Evolutionary conservation across 140 eudicot genomes (phyloP), one percentile per base, ranked within the genome.

Genomic region (Cichorium intybus): DNA sequence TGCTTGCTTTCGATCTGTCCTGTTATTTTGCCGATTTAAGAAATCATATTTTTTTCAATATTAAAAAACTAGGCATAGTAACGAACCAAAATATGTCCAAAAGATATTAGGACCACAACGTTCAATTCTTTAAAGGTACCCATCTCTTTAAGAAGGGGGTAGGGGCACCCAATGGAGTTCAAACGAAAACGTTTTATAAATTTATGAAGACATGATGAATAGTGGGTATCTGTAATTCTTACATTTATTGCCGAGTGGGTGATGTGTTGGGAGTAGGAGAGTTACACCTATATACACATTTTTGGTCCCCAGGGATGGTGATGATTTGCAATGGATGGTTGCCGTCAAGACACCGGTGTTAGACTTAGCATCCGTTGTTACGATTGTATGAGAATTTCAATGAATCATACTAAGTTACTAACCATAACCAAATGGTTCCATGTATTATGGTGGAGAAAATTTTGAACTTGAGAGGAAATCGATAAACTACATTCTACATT

Each of bases 291-390:
- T 20, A 28, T n/a, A 39, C 24, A 50, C n/a, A 26, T 62, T 35
- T 62, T 9, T 71, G 65, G 64, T 53, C 77, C 77, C 64, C 35
- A 0, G 43, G 27, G 62, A 22, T 71, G 69, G 76, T 71, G 70
- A 22, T 49, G 48, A 71, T 62, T 33, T 15, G 18, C 9, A 14
- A 60, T 9, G 23, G 34, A 48, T 49, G 61, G 69, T 29, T 20
- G 56, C 41, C 20, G 17, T 47, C 15, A 24, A 41, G n/a, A 23
- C 18, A 10, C 64, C 39, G 35, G 29, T 33, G 41, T 34, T 50
- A 24, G 54, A 24, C n/a, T n/a, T n/a, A n/a, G n/a, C 54, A 60
- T 20, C 53, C 22, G 37, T 67, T 20, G 48, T 49, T 28, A 7
- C 53, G 26, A 35, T 10, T 37, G 55, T 67, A 43, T 24, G 54